Percentiles rank a stretch among this genome's conserved stretches.
Conservation (phyloP, 352 stramenopile species). For the Pythium guiyangense region DNA sequence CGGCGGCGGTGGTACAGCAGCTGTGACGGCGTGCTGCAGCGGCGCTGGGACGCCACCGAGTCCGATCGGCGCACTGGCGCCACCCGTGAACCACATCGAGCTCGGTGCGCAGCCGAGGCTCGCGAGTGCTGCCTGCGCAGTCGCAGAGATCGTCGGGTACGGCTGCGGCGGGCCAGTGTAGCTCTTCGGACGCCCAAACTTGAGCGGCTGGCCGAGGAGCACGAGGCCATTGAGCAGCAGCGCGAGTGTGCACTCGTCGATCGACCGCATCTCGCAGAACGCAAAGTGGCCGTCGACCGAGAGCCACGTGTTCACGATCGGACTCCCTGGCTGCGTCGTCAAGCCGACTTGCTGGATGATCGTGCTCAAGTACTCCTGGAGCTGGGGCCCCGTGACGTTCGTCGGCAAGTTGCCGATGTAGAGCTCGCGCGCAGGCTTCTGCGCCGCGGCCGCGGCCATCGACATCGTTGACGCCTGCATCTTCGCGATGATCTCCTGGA, state of each 20-base stretch:
- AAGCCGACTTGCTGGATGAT: conserved; percentile 87
- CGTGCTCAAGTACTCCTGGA: conserved; percentile 83
- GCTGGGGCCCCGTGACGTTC: conserved; percentile 74
- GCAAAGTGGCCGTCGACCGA: conserved; percentile 84
- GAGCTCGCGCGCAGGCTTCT: conserved; percentile 79
- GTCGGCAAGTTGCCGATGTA: conserved; percentile 86
- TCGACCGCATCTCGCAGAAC: conserved; percentile 85
- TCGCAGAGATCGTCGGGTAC: conserved; percentile 57
- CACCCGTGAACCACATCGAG: conserved; percentile 60
- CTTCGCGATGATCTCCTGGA: conserved; percentile 87
- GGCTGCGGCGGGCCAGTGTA: conserved; percentile 82
- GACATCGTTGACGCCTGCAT: conserved; percentile 82
- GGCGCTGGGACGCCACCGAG: conserved; percentile 3
- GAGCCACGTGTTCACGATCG: conserved; percentile 84
- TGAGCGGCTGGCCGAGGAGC: conserved; percentile 74
- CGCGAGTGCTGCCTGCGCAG: conserved; percentile 70
- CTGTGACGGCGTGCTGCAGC: conserved; percentile 4
- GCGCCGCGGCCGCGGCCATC: conserved; percentile 61
- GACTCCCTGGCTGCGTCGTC: conserved; percentile 67
- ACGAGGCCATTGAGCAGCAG: conserved; percentile 79
- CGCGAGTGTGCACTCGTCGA: conserved; percentile 85
- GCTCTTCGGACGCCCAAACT: conserved; percentile 81
- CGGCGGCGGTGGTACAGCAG: conserved; percentile 6
- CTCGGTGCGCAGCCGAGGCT: conserved; percentile 83
- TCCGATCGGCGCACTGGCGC: conserved; percentile 14